These are phyloP conservation scores for Backusella tuberculispora DNA, from an alignment of 192 early-diverging fungal species.

Conservation along the genomic window DNA sequence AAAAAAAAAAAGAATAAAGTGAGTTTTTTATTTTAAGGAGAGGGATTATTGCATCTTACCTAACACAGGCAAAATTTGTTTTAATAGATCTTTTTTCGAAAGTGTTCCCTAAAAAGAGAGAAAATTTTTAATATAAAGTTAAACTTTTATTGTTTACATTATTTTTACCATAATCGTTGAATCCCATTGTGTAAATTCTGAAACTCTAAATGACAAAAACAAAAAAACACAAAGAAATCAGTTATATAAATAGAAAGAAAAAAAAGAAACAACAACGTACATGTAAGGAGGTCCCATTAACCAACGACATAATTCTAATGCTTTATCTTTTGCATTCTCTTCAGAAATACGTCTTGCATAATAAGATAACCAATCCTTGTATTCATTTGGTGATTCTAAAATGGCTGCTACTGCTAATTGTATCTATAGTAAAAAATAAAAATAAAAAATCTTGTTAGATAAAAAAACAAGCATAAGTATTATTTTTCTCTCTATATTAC, in stretches of 20 bases:
- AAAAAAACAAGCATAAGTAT: background rate
- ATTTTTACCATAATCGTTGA: slow-evolving; percentile 31
- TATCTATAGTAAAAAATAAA: too few species aligned
- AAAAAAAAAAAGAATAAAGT: background rate
- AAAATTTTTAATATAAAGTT: slow-evolving; percentile 9
- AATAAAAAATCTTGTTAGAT: too few species aligned
- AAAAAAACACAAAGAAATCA: slow-evolving; percentile 13
- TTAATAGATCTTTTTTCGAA: slow-evolving; percentile 68
- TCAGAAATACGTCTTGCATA: slow-evolving; percentile 73
- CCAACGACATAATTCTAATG: slow-evolving; percentile 70
- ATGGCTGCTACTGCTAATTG: slow-evolving; percentile 56
- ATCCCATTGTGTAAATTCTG: slow-evolving; percentile 33
- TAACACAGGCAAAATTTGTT: slow-evolving; percentile 68
- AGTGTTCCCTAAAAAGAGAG: slow-evolving; percentile 48
- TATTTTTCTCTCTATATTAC: slow-evolving; percentile 19
- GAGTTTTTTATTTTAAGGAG: background rate
- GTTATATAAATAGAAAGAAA: background rate
- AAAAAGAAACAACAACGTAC: slow-evolving; percentile 36
- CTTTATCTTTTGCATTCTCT: slow-evolving; percentile 60
- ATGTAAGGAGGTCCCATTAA: slow-evolving; percentile 59
- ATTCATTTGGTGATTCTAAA: slow-evolving; percentile 62
- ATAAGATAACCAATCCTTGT: slow-evolving; percentile 55
- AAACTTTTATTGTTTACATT: background rate
- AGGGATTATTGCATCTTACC: slow-evolving; percentile 38
- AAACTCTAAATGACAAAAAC: slow-evolving; percentile 21